Evolutionary conservation across 2,329 filamentous ascomycete species (phyloP), one percentile per base, ranked within the genome.

Genomic region (Trichoderma atrobrunneum): DNA sequence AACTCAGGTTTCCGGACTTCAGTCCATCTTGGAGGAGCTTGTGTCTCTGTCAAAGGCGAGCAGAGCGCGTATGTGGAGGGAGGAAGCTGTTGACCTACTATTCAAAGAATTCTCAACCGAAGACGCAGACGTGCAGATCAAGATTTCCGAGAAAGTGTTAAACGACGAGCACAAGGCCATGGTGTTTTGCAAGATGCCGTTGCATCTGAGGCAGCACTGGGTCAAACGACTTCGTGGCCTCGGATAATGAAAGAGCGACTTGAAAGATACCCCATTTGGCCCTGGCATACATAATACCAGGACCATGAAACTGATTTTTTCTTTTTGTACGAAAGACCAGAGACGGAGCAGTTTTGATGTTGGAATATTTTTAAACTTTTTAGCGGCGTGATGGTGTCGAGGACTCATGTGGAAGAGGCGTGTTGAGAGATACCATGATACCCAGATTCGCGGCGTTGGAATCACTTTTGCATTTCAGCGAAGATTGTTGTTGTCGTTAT

Each of bases 181-280:
- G 83, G 84, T 89, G 56, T 90, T 89, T 74, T 88, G 87, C 81
- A 89, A 89, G 80, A 89, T 89, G 87, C 85, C 87, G 0, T 79
- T 82, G 3, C 77, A 79, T 12, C 78, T 90, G 73, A 82, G 87
- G 62, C 82, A 84, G 73, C 87, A 89, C 75, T 90, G 88, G 88
- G 85, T 90, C 2, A 85, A 83, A 76, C 80, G 85, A 70, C 79
- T 88, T 70, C 79, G 86, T 30, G 87, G 88, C 74, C 79, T 26
- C 83, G 63, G 82, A 84, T 34, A 74, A 59, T 48, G 11, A 34
- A 57, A 39, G 70, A 48, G 64, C n/a, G 30, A 54, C 48, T 30
- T 51, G 57, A 43, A 59, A 57, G 57, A 39, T 51, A 43, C 62
- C 71, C 57, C 67, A 21, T 34, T n/a, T 70, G 39, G 28, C 21